Evolutionary conservation across 306 rosid genomes (phyloP).

Genomic region (Vigna nakashimae): DNA sequence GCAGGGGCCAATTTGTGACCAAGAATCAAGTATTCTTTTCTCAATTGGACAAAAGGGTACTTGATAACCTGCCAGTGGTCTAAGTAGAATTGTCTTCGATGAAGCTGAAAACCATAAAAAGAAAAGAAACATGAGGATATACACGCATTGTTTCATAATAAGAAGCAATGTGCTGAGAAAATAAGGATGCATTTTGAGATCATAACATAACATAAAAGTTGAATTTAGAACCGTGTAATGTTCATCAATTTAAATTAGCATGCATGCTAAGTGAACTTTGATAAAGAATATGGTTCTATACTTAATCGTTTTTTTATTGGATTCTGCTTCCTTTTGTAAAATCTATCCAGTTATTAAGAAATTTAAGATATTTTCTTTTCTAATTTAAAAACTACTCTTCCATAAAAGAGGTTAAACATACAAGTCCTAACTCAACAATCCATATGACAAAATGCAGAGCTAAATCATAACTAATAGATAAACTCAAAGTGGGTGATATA

Average conservation of each 20-base stretch:
- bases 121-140: constrained; percentile 4
- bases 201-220: neutral
- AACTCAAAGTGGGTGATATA: constrained; percentile 80
- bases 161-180: neutral
- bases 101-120: constrained; percentile 61
- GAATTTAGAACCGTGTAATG: neutral
- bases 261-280: neutral
- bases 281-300: neutral
- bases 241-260: neutral
- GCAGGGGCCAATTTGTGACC: constrained; percentile 80
- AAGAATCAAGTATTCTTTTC: constrained; percentile 76
- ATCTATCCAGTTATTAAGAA: neutral
- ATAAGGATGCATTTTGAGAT: neutral
- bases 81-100: constrained; percentile 67
- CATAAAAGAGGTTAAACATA: neutral
- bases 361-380: neutral
- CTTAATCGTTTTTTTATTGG: neutral
- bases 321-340: neutral
- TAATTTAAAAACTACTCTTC: neutral
- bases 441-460: constrained; percentile 3
- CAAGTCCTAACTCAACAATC: neutral
- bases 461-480: constrained; percentile 38
- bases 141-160: neutral
- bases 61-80: constrained; percentile 79
- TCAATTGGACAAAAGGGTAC: constrained; percentile 78